Percentiles rank a stretch among this genome's conserved stretches.
Conservation (phyloP, 257 asterid species). For the Leonotis leonurus region DNA sequence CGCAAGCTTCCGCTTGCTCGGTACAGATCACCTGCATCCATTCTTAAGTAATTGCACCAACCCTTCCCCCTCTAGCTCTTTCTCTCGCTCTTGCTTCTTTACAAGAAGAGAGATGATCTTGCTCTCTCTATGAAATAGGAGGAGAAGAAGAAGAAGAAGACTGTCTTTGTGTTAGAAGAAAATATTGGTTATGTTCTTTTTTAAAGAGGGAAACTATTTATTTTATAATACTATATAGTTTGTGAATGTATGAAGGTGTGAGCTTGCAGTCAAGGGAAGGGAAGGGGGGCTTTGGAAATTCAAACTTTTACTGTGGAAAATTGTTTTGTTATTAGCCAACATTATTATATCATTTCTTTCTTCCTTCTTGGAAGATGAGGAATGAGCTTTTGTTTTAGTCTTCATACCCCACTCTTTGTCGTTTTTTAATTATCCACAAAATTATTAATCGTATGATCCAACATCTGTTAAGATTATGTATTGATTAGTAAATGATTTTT, state of each 20-base stretch:
- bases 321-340: background rate
- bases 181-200: no score
- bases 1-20: conserved; percentile 35
- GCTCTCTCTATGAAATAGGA: no score
- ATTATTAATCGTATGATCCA: no score
- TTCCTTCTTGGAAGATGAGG: background rate
- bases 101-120: background rate
- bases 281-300: background rate
- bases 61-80: background rate
- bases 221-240: no score
- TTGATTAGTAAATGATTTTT: no score
- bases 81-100: background rate
- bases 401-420: background rate
- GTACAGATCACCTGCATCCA: conserved; percentile 31
- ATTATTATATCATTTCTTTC: background rate
- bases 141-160: background rate
- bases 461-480: no score
- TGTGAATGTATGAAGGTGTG: background rate
- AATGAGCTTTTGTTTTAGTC: background rate
- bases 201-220: no score
- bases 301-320: conserved; percentile 4
- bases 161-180: no score
- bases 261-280: background rate
- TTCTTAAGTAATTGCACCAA: no score
- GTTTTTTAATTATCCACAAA: no score